Evolutionary conservation across 108 stramenopile genomes (phyloP).

Genomic region (Cyclotella kingstonii): DNA sequence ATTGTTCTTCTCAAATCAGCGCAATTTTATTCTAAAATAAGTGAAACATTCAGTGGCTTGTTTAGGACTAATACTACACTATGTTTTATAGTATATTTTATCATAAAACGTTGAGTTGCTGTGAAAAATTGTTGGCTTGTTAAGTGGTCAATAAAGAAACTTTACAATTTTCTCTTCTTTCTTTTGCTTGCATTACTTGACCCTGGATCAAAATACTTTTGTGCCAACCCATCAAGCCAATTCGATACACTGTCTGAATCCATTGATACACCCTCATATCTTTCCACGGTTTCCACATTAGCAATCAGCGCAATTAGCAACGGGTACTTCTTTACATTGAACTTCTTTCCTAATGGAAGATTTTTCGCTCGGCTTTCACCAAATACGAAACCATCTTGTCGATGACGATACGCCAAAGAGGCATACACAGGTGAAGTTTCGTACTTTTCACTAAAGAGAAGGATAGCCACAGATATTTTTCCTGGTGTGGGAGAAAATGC

Average conservation of each 20-base stretch:
- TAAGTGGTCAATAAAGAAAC: too few species aligned
- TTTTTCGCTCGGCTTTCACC: conserved; percentile 76
- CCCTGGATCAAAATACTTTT: conserved; percentile 4
- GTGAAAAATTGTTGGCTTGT: too few species aligned
- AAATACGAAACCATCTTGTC: conserved; percentile 44
- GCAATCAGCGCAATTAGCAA: too few species aligned
- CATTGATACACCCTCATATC: conserved; percentile 4
- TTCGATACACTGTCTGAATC: conserved; percentile 14
- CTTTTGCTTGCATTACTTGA: background rate
- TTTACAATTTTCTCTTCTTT: too few species aligned
- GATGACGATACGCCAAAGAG: conserved; percentile 62
- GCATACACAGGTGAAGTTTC: conserved; percentile 63
- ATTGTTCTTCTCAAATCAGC: too few species aligned
- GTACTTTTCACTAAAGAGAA: conserved; percentile 73
- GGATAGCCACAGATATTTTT: conserved; percentile 33
- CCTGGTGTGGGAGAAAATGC: conserved; percentile 5
- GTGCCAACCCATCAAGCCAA: conserved; percentile 10
- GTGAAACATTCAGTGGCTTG: too few species aligned
- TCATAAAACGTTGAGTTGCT: too few species aligned
- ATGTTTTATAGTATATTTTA: too few species aligned
- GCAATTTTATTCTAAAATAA: too few species aligned
- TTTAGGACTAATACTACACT: too few species aligned
- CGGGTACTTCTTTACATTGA: conserved; percentile 64
- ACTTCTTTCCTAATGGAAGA: conserved; percentile 48
- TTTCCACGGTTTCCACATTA: too few species aligned